These are phyloP conservation scores for Schizochytrium sp. DNA, from an alignment of 108 stramenopile species.

Conservation along the genomic window DNA sequence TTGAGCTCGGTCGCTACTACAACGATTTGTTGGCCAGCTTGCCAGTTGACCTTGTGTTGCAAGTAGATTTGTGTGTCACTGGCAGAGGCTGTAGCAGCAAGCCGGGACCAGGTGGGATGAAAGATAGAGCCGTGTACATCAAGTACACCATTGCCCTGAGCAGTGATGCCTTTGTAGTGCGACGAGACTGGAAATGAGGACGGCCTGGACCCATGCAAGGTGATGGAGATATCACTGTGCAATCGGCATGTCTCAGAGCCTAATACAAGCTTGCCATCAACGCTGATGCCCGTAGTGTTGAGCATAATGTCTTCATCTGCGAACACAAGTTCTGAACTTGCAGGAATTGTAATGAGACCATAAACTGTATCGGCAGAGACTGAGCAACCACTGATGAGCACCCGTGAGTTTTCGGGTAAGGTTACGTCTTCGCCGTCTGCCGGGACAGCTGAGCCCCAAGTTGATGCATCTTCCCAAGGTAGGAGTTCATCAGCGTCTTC, in stretches of 20 bases:
- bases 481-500: neutral
- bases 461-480: slow-evolving; percentile 9
- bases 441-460: slow-evolving; percentile 2
- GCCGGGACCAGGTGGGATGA: slow-evolving; percentile 73
- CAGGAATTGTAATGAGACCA: neutral
- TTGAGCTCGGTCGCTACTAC: slow-evolving; percentile 69
- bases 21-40: slow-evolving; percentile 71
- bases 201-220: slow-evolving; percentile 12
- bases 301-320: slow-evolving; percentile 23
- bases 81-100: slow-evolving; percentile 66
- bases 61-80: slow-evolving; percentile 67
- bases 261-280: slow-evolving; percentile 26
- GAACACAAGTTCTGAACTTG: neutral
- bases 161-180: slow-evolving; percentile 34
- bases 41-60: slow-evolving; percentile 74
- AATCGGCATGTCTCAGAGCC: slow-evolving; percentile 47
- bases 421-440: slow-evolving; percentile 18
- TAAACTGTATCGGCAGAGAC: neutral
- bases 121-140: slow-evolving; percentile 70
- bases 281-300: slow-evolving; percentile 11
- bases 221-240: slow-evolving; percentile 17
- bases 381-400: slow-evolving; percentile 13
- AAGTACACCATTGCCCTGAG: neutral
- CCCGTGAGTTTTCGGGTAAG: neutral
- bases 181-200: neutral